phyloP scores from a whole-genome alignment of 2,329 filamentous ascomycete genomes.

The Penicillium sp. region DNA sequence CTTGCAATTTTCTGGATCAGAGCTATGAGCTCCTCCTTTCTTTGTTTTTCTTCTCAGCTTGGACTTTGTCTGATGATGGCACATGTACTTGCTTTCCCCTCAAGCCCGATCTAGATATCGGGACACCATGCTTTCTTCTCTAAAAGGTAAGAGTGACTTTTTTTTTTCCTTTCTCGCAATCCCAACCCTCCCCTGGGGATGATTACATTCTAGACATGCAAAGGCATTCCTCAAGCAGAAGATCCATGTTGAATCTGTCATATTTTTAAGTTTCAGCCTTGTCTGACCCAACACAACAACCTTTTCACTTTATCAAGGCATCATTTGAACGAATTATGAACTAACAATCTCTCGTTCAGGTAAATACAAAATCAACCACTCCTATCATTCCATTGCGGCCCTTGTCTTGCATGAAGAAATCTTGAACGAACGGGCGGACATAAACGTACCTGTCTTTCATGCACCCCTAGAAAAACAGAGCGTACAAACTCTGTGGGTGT shows the following conservation, averaged over 20 bases:
- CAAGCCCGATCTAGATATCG: neutral
- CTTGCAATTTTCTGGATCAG: slow-evolving; percentile 2
- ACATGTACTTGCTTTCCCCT: neutral
- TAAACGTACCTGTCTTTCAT: slow-evolving; percentile 54
- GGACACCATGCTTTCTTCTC: slow-evolving; percentile 1
- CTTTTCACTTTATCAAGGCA: slow-evolving; percentile 19
- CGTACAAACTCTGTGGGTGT: slow-evolving; percentile 67
- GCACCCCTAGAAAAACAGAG: slow-evolving; percentile 55
- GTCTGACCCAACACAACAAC: slow-evolving; percentile 53
- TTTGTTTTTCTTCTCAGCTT: neutral
- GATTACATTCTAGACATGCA: slow-evolving; percentile 65
- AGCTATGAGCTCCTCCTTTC: neutral
- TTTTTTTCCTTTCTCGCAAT: slow-evolving; percentile 10
- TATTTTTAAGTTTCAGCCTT: slow-evolving; percentile 67
- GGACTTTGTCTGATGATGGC: slow-evolving; percentile 9
- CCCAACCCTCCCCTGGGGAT: slow-evolving; percentile 42
- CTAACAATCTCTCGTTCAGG: slow-evolving; percentile 37
- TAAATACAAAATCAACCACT: slow-evolving; percentile 26
- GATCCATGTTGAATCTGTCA: slow-evolving; percentile 64
- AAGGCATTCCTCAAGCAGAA: slow-evolving; percentile 71
- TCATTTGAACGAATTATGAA: slow-evolving; percentile 23
- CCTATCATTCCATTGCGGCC: slow-evolving; percentile 18
- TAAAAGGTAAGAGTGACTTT: slow-evolving; percentile 47
- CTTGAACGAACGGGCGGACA: slow-evolving; percentile 71
- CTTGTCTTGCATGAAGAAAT: slow-evolving; percentile 57